These are phyloP conservation scores for Aegilops bicornis DNA, from an alignment of 176 grass and related monocot genomes.

Conservation along the genomic window DNA sequence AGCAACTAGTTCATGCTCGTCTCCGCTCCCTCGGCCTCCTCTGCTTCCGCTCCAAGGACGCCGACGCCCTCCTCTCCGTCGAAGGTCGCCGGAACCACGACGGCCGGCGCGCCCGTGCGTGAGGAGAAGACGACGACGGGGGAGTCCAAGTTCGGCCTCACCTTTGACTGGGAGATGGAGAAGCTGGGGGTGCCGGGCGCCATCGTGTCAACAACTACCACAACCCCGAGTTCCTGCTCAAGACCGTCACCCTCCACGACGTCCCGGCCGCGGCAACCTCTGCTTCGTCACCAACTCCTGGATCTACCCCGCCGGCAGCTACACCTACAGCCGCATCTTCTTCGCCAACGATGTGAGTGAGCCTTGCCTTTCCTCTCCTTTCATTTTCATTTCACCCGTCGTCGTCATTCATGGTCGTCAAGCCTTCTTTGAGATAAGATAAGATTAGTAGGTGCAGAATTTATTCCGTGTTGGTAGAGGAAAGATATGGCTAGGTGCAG, in stretches of 20 bases:
- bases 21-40: too few relatives aligned
- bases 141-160: conserved; percentile 54
- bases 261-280: conserved; percentile 50
- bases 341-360: conserved; percentile 61
- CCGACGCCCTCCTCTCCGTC: too few relatives aligned
- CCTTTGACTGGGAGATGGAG: conserved; percentile 64
- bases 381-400: too few relatives aligned
- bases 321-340: conserved; percentile 60
- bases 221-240: conserved; percentile 60
- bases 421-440: too few relatives aligned
- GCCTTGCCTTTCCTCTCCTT: too few relatives aligned
- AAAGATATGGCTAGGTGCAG: background rate
- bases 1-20: too few relatives aligned
- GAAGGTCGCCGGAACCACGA: too few relatives aligned
- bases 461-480: background rate
- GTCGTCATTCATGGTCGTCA: background rate
- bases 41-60: too few relatives aligned
- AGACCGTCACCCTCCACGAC: conserved; percentile 62
- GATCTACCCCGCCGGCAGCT: conserved; percentile 51
- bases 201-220: conserved; percentile 74
- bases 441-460: too few relatives aligned
- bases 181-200: conserved; percentile 57
- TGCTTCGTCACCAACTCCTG: conserved; percentile 75
- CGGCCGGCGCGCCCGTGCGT: too few relatives aligned
- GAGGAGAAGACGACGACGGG: conserved; percentile 8